Conservation (phyloP, 768 basidiomycete species). For the Mycena sanguinolenta region DNA sequence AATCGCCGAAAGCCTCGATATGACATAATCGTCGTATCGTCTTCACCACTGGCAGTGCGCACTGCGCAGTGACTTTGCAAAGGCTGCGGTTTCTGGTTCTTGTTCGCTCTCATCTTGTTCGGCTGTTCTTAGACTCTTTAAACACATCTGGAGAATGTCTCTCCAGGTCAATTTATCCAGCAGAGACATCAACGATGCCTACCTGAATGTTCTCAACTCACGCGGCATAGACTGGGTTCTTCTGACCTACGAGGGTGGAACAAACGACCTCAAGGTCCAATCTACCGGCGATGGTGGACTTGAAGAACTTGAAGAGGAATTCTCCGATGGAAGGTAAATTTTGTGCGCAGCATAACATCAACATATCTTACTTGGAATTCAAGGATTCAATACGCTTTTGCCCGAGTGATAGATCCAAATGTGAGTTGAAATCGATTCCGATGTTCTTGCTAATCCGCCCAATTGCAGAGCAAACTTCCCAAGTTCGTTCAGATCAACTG, state of each 20-base stretch:
- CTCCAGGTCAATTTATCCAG: slow-evolving; percentile 84
- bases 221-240: slow-evolving; percentile 82
- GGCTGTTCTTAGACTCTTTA: neutral
- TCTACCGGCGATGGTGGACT: slow-evolving; percentile 88
- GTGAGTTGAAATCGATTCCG: slow-evolving; percentile 56
- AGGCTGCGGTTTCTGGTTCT: neutral
- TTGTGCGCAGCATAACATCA: slow-evolving; percentile 8
- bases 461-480: slow-evolving; percentile 76
- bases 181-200: slow-evolving; percentile 78
- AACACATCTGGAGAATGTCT: slow-evolving; percentile 65
- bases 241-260: slow-evolving; percentile 84
- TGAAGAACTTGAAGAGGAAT: slow-evolving; percentile 93
- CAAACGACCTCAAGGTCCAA: slow-evolving; percentile 91
- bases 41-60: neutral
- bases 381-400: slow-evolving; percentile 96
- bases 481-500: slow-evolving; percentile 98
- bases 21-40: neutral
- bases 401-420: slow-evolving; percentile 86
- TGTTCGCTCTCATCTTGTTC: neutral
- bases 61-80: neutral
- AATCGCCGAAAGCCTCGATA: neutral
- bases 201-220: slow-evolving; percentile 79
- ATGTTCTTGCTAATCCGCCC: slow-evolving; percentile 11
- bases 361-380: slow-evolving; percentile 26
- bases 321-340: slow-evolving; percentile 87